Evolutionary conservation across 345 rosid genomes (phyloP).

Genomic region (Salix caprea): DNA sequence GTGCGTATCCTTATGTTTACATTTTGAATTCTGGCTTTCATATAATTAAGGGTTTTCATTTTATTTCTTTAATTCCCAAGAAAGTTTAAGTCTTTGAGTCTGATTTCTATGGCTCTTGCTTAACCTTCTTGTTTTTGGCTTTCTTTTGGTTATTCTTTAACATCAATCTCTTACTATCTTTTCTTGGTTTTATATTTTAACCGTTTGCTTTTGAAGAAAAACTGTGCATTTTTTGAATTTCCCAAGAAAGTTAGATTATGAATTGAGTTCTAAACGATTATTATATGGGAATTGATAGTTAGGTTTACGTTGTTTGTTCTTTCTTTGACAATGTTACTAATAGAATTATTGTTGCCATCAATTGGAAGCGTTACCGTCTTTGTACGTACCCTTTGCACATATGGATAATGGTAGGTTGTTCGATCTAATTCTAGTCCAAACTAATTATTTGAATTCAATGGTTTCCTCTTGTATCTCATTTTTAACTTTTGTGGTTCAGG

Average conservation of each 20-base stretch:
- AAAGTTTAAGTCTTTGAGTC: neutral
- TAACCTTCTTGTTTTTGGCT: neutral
- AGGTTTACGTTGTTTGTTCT: neutral
- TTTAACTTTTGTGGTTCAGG: constrained; percentile 50
- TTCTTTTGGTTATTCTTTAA: neutral
- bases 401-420: constrained; percentile 87
- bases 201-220: neutral
- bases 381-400: constrained; percentile 90
- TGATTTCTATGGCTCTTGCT: neutral
- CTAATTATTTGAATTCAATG: neutral
- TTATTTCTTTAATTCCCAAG: neutral
- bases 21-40: neutral
- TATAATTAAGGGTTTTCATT: neutral
- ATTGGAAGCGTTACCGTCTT: constrained; percentile 70
- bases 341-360: constrained; percentile 85
- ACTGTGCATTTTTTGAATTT: neutral
- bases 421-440: neutral
- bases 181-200: neutral
- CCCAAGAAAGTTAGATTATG: neutral
- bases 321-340: constrained; percentile 29
- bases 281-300: neutral
- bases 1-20: constrained; percentile 73
- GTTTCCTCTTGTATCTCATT: neutral
- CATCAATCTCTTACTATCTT: neutral
- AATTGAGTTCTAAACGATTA: neutral